Evolutionary conservation across 2,329 filamentous ascomycete genomes (phyloP).

Genomic region (Mycosphaerella sp.): DNA sequence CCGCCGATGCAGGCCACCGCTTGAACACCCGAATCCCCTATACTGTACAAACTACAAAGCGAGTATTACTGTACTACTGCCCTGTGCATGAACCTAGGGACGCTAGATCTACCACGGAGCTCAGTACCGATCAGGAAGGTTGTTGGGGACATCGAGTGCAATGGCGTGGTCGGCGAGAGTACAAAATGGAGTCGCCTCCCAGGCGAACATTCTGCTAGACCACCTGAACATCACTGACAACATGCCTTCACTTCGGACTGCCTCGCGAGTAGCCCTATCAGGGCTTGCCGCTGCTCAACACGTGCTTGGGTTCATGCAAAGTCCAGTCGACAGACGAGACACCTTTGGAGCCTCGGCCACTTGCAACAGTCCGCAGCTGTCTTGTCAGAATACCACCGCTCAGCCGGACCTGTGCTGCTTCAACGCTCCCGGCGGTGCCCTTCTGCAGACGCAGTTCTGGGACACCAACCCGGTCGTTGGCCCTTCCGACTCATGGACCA

Average conservation of each 20-base stretch:
- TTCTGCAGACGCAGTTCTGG: slow-evolving; percentile 75
- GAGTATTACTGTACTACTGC: background rate
- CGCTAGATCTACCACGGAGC: slow-evolving; percentile 1
- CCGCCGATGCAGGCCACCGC: slow-evolving; percentile 4
- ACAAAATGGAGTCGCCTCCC: slow-evolving; percentile 10
- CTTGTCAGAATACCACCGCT: slow-evolving; percentile 58
- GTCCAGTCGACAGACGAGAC: slow-evolving; percentile 11
- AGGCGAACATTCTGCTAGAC: slow-evolving; percentile 5
- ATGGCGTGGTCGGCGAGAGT: slow-evolving; percentile 12
- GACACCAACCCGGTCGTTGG: slow-evolving; percentile 60
- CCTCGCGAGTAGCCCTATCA: slow-evolving; percentile 26
- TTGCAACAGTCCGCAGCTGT: slow-evolving; percentile 46
- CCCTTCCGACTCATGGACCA: slow-evolving; percentile 64
- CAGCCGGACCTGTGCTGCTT: slow-evolving; percentile 67
- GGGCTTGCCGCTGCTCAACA: slow-evolving; percentile 27
- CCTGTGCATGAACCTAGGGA: slow-evolving; percentile 1
- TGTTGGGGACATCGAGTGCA: background rate
- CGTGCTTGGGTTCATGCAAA: slow-evolving; percentile 24
- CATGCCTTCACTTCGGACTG: slow-evolving; percentile 29
- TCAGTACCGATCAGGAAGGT: slow-evolving; percentile 9
- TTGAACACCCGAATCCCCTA: background rate
- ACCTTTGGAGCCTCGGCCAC: slow-evolving; percentile 20
- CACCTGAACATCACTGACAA: slow-evolving; percentile 18
- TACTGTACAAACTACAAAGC: too few relatives aligned
- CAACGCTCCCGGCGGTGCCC: slow-evolving; percentile 63